These are phyloP conservation scores for Panellus pusillus DNA, from an alignment of 768 basidiomycete species.

Conservation along the genomic window DNA sequence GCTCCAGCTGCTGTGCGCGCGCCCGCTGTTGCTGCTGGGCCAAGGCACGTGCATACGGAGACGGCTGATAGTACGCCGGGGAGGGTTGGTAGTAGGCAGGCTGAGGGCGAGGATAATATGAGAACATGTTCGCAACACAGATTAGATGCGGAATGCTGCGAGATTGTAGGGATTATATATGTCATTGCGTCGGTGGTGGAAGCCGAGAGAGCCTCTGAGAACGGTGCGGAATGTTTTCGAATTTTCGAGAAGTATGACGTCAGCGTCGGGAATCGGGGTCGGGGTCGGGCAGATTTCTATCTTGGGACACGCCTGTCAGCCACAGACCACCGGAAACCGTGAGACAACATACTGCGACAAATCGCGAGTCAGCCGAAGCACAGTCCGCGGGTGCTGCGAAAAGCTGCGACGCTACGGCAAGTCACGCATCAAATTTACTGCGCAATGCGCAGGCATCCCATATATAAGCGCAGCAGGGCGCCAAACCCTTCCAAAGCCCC, in stretches of 20 bases:
- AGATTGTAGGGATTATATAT: conserved; percentile 13
- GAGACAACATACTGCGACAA: no score
- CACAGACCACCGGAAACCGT: no score
- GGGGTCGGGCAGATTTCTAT: neutral
- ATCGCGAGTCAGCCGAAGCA: conserved; percentile 1
- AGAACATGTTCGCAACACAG: conserved; percentile 9
- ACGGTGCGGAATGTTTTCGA: neutral
- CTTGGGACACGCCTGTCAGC: no score
- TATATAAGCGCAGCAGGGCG: conserved; percentile 13
- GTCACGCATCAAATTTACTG: conserved; percentile 12
- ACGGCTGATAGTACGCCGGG: conserved; percentile 29
- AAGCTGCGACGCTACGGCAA: neutral
- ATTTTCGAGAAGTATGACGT: conserved; percentile 3
- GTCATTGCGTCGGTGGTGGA: conserved; percentile 12
- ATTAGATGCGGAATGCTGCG: conserved; percentile 4
- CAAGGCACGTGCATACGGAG: conserved; percentile 20
- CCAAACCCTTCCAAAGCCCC: neutral
- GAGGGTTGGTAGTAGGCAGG: conserved; percentile 22
- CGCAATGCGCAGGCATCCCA: conserved; percentile 5
- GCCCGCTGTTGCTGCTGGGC: conserved; percentile 25
- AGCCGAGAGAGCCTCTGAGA: neutral
- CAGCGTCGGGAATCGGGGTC: neutral
- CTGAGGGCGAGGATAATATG: conserved; percentile 14
- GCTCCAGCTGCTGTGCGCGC: conserved; percentile 28
- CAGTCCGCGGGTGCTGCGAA: no score